A percentile compares a stretch with the other conserved stretches of the same genome.
Evolutionary conservation across 1,284 basidiomycete genomes (phyloP).

Genomic region (Tylopilus sp.): DNA sequence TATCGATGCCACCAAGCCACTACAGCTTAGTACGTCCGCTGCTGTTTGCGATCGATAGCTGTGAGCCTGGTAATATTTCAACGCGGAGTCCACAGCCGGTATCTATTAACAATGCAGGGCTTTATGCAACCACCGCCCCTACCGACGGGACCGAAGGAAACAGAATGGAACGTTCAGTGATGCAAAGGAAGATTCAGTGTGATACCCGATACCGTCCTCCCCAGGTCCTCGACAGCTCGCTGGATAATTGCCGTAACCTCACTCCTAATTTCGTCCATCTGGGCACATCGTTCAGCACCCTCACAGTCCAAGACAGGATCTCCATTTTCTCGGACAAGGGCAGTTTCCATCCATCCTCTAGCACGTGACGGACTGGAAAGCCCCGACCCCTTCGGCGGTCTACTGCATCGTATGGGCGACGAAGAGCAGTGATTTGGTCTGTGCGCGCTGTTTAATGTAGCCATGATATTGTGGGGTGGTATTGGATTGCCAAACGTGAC

Average conservation of each 20-base stretch:
- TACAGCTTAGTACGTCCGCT: no score
- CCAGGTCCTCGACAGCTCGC: constrained; percentile 57
- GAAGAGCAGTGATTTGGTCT: neutral
- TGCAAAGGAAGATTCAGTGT: constrained; percentile 20
- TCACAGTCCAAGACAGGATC: neutral
- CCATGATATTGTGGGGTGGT: constrained; percentile 42
- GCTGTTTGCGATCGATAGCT: no score
- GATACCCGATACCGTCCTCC: constrained; percentile 48
- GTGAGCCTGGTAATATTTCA: no score
- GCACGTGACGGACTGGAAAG: neutral
- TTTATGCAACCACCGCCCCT: no score
- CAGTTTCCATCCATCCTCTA: constrained; percentile 15
- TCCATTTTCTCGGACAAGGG: constrained; percentile 2
- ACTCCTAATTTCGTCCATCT: constrained; percentile 46
- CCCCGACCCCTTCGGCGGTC: neutral
- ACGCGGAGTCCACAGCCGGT: no score
- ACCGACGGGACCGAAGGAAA: no score
- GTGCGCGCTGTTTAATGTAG: constrained; percentile 22
- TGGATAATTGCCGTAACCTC: constrained; percentile 60
- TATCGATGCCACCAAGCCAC: no score
- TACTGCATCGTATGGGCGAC: neutral
- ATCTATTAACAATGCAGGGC: no score
- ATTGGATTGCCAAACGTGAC: constrained; percentile 74
- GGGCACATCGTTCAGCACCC: neutral
- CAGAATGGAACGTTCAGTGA: no score